A percentile compares a stretch with the other conserved stretches of the same genome.
Evolutionary conservation across 768 basidiomycete species (phyloP).

Genomic region (Hygrocybe punicea): DNA sequence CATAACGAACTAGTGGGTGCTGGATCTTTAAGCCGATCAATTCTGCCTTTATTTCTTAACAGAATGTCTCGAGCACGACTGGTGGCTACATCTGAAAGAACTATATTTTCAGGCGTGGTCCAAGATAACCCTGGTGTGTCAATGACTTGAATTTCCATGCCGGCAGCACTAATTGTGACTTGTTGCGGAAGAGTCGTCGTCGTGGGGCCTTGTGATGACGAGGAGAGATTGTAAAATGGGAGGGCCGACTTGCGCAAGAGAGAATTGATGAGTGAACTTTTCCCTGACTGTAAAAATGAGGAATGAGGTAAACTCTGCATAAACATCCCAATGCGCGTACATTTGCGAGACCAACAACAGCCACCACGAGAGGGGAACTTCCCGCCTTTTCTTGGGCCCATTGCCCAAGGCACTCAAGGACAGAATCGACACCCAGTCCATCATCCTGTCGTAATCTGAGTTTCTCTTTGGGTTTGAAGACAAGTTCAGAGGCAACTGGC

Average conservation of each 20-base stretch:
- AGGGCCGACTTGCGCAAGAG: constrained; percentile 51
- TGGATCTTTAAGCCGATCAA: constrained; percentile 84
- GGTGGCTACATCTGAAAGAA: constrained; percentile 37
- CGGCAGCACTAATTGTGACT: constrained; percentile 47
- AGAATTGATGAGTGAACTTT: constrained; percentile 83
- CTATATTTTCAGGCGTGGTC: constrained; percentile 17
- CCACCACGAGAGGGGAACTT: constrained; percentile 58
- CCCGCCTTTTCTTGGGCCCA: constrained; percentile 47
- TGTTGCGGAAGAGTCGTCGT: constrained; percentile 71
- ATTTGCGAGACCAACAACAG: constrained; percentile 81
- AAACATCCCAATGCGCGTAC: constrained; percentile 41
- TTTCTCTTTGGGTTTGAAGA: constrained; percentile 44
- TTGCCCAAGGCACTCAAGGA: constrained; percentile 47
- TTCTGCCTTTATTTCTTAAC: constrained; percentile 72
- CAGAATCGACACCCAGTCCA: constrained; percentile 55
- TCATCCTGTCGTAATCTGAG: constrained; percentile 45
- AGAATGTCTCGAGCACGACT: constrained; percentile 67
- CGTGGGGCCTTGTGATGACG: constrained; percentile 57
- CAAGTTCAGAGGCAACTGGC: constrained; percentile 33
- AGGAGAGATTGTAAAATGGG: constrained; percentile 56
- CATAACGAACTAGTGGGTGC: constrained; percentile 56
- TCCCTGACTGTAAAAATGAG: constrained; percentile 57
- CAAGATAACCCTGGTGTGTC: constrained; percentile 87
- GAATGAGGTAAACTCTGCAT: constrained; percentile 6
- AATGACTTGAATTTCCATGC: constrained; percentile 58